Evolutionary conservation across 2,329 filamentous ascomycete species (phyloP).

Genomic region (Esteya vermicola): DNA sequence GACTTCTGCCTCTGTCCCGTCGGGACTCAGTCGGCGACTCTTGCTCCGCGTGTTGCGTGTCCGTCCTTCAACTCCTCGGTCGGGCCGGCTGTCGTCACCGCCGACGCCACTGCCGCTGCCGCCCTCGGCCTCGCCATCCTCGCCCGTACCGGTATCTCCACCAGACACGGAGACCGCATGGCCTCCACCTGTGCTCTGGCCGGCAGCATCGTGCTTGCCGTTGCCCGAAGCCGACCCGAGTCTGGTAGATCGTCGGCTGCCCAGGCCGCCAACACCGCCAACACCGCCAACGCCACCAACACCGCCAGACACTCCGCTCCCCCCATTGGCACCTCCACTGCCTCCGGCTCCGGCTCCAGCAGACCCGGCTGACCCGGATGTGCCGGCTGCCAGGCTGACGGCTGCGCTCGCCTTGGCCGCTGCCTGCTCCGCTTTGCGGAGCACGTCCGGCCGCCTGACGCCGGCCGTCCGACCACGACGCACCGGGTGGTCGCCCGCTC

Average conservation of each 20-base stretch:
- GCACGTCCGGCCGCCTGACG: conserved; percentile 40
- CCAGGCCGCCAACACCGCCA: conserved; percentile 14
- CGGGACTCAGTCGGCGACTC: neutral
- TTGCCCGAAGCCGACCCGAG: neutral
- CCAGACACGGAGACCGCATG: no score
- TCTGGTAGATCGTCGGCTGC: conserved; percentile 6
- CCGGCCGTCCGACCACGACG: conserved; percentile 26
- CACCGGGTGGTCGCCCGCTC: conserved; percentile 15
- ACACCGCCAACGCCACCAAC: conserved; percentile 12
- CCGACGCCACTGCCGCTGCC: neutral
- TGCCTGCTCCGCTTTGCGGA: conserved; percentile 47
- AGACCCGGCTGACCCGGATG: conserved; percentile 8
- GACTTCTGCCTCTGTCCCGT: neutral
- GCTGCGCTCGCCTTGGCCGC: conserved; percentile 36
- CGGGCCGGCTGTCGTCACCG: neutral
- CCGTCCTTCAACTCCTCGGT: neutral
- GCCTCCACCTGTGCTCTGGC: no score
- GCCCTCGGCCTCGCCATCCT: conserved; percentile 4
- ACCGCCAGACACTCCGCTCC: no score
- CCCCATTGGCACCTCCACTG: conserved; percentile 15
- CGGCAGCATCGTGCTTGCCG: no score
- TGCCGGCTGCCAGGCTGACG: conserved; percentile 20
- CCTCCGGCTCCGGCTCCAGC: conserved; percentile 12
- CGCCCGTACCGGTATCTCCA: no score
- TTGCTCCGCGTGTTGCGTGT: neutral